Conservation (phyloP, 1,284 basidiomycete genomes). For the Rhodotorula sp. region DNA sequence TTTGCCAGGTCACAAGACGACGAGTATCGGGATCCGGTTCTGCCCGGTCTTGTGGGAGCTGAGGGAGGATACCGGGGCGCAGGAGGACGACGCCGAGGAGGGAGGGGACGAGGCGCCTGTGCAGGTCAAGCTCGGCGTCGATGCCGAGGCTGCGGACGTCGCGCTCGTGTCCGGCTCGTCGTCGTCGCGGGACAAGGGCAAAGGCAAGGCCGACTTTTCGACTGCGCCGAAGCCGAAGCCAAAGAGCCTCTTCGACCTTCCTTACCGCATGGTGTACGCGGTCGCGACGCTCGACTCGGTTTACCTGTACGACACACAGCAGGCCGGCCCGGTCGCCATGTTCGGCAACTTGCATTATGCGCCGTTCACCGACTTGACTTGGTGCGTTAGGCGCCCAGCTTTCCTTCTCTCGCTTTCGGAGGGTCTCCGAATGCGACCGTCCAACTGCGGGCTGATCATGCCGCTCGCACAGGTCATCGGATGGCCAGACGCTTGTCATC, state of each 20-base stretch:
- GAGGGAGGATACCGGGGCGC: constrained; percentile 66
- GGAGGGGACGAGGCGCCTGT: constrained; percentile 50
- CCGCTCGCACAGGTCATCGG: constrained; percentile 72
- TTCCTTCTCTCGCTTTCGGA: not conserved
- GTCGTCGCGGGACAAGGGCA: constrained; percentile 49
- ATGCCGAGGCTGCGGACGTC: constrained; percentile 39
- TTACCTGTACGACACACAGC: constrained; percentile 94
- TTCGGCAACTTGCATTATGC: constrained; percentile 96
- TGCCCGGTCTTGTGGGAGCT: constrained; percentile 91
- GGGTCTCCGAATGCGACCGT: not conserved
- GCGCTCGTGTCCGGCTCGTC: not conserved
- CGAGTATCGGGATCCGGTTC: constrained; percentile 89
- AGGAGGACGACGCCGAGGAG: constrained; percentile 42
- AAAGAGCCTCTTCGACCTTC: constrained; percentile 76
- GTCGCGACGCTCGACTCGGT: constrained; percentile 96
- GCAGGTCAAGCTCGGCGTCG: constrained; percentile 63
- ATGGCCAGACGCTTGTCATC: constrained; percentile 88
- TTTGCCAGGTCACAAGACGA: constrained; percentile 92
- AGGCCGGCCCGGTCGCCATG: constrained; percentile 85
- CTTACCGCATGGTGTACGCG: constrained; percentile 92
- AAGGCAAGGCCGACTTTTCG: constrained; percentile 1
- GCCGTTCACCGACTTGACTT: constrained; percentile 93
- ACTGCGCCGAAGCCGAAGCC: constrained; percentile 42
- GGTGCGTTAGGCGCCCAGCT: constrained; percentile 60
- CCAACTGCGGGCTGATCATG: not conserved